Percentiles rank a stretch among this genome's conserved stretches.
Conservation (phyloP, 148 eudicot species). For the Rhododendron ferrugineum region DNA sequence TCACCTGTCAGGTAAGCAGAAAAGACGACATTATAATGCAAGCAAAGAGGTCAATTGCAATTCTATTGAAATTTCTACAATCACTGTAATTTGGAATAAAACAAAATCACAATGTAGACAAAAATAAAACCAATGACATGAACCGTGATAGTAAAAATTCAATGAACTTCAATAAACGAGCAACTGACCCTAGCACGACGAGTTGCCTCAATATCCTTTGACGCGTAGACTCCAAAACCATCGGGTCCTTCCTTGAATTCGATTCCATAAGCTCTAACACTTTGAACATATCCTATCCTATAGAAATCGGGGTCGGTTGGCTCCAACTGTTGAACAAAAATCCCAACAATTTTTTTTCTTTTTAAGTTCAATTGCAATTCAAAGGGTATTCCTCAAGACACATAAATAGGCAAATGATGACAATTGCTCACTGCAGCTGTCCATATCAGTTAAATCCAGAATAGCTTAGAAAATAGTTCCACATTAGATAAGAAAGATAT, state of each 20-base stretch:
- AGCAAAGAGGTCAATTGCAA: background rate
- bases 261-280: slow-evolving; percentile 92
- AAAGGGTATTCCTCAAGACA: background rate
- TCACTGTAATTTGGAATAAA: background rate
- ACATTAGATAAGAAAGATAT: background rate
- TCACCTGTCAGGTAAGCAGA: slow-evolving; percentile 44
- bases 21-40: background rate
- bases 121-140: background rate
- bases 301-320: slow-evolving; percentile 90
- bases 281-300: slow-evolving; percentile 76
- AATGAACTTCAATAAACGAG: background rate
- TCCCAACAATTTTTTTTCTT: background rate
- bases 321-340: slow-evolving; percentile 49
- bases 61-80: background rate
- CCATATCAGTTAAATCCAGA: background rate
- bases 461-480: background rate
- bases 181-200: slow-evolving; percentile 79
- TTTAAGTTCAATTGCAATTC: background rate
- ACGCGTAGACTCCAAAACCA: slow-evolving; percentile 92
- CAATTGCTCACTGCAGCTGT: background rate
- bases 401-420: background rate
- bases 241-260: slow-evolving; percentile 96
- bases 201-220: slow-evolving; percentile 84
- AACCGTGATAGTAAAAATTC: background rate
- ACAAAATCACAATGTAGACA: background rate